These are phyloP conservation scores for Dendrothele bispora DNA, from an alignment of 768 basidiomycete species.

Conservation along the genomic window DNA sequence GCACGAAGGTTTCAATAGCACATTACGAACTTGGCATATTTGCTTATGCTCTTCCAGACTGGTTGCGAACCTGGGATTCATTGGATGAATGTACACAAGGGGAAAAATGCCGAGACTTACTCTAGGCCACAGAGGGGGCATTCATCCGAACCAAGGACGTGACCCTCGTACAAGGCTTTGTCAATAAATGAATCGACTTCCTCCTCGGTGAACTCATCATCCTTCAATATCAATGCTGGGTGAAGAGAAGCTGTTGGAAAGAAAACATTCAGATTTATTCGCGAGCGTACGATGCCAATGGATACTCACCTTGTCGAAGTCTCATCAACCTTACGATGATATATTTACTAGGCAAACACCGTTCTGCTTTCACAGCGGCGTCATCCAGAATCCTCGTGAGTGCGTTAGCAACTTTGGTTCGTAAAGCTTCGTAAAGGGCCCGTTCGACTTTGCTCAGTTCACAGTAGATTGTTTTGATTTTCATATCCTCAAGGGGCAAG, in stretches of 20 bases:
- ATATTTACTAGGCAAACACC: too few relatives aligned
- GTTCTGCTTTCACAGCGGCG: too few relatives aligned
- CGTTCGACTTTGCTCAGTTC: too few relatives aligned
- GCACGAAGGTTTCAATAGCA: conserved; percentile 49
- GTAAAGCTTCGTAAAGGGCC: too few relatives aligned
- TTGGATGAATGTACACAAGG: neutral
- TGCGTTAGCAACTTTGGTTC: too few relatives aligned
- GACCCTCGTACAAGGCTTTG: conserved; percentile 43
- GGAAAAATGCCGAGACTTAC: conserved; percentile 43
- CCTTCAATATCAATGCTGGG: conserved; percentile 74
- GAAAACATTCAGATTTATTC: neutral
- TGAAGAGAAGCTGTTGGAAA: conserved; percentile 79
- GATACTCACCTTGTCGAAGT: conserved; percentile 79
- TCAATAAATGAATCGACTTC: conserved; percentile 12
- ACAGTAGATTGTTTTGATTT: too few relatives aligned
- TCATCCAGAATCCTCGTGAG: too few relatives aligned
- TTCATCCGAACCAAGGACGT: too few relatives aligned
- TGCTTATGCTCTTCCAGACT: conserved; percentile 11
- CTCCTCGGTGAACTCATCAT: conserved; percentile 80
- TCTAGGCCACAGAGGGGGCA: conserved; percentile 76
- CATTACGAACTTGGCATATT: conserved; percentile 59
- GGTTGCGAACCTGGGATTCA: neutral
- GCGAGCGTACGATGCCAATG: neutral
- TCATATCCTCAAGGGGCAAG: too few relatives aligned
- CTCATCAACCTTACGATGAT: too few relatives aligned